phyloP scores from a whole-genome alignment of 345 rosid genomes.

The Turnera subulata region DNA sequence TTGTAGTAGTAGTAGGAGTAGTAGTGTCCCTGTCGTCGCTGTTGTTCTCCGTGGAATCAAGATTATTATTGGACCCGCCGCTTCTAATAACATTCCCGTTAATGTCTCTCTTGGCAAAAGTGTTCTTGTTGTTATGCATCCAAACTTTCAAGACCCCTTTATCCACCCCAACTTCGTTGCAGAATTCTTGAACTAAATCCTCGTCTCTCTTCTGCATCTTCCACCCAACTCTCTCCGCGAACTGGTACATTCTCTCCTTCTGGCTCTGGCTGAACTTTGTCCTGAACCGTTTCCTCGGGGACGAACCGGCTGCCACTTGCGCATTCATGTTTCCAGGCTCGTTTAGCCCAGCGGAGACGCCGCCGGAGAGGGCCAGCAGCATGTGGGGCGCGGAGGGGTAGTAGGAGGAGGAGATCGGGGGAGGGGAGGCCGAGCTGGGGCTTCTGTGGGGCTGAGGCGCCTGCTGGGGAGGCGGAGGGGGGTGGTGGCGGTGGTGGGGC shows the following conservation, averaged over 20 bases:
- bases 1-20: too few relatives aligned
- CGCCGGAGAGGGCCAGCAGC: conserved; percentile 25
- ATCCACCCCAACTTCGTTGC: conserved; percentile 68
- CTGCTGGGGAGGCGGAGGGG: conserved; percentile 21
- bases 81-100: conserved; percentile 10
- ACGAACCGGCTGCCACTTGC: conserved; percentile 6
- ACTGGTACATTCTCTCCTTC: conserved; percentile 48
- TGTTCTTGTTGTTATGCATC: conserved; percentile 96
- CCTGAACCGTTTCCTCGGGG: conserved; percentile 22
- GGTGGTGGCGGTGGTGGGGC: conserved; percentile 29
- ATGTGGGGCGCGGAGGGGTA: conserved; percentile 34
- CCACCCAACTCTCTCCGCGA: conserved; percentile 80
- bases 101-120: conserved; percentile 37
- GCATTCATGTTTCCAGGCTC: conserved; percentile 5
- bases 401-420: conserved; percentile 36
- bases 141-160: conserved; percentile 74
- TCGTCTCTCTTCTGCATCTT: conserved; percentile 81
- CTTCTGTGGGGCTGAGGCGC: conserved; percentile 11
- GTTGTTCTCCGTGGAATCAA: not conserved
- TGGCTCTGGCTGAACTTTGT: conserved; percentile 26
- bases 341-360: conserved; percentile 19
- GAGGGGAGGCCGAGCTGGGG: conserved; percentile 28
- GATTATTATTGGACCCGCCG: not conserved
- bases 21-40: conserved; percentile 3
- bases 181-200: conserved; percentile 52